Percentiles rank a stretch among this genome's conserved stretches.
Evolutionary conservation across 352 stramenopile species (phyloP).

Genomic region (Detonula confervacea): DNA sequence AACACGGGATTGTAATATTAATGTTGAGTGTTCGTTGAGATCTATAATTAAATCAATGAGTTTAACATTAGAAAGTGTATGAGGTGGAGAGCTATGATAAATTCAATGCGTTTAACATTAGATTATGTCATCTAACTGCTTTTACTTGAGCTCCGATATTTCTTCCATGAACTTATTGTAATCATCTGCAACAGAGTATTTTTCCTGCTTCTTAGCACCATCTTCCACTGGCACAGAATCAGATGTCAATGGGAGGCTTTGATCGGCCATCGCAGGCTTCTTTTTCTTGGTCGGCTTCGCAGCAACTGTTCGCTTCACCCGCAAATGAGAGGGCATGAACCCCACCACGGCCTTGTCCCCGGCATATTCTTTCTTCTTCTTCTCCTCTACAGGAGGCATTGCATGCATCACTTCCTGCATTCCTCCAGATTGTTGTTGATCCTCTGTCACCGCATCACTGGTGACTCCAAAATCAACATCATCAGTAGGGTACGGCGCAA

Average conservation of each 20-base stretch:
- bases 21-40: constrained; percentile 3
- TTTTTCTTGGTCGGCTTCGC: constrained; percentile 31
- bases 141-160: constrained; percentile 49
- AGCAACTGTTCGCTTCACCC: constrained; percentile 36
- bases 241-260: background rate
- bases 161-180: constrained; percentile 77
- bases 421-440: constrained; percentile 4
- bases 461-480: constrained; percentile 4
- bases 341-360: constrained; percentile 77
- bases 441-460: background rate
- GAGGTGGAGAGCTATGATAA: too few relatives aligned
- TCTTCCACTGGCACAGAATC: background rate
- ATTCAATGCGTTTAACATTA: too few relatives aligned
- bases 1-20: constrained; percentile 28
- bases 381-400: constrained; percentile 6
- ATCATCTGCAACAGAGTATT: constrained; percentile 43
- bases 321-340: constrained; percentile 73
- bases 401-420: background rate
- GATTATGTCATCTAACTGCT: too few relatives aligned
- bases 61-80: too few relatives aligned
- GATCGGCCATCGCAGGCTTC: constrained; percentile 8
- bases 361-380: constrained; percentile 68
- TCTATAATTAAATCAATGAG: background rate
- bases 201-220: background rate
- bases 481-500: constrained; percentile 48